These are phyloP conservation scores for Epicoccum sorghinum DNA, from an alignment of 2,329 filamentous ascomycete genomes.

Conservation along the genomic window DNA sequence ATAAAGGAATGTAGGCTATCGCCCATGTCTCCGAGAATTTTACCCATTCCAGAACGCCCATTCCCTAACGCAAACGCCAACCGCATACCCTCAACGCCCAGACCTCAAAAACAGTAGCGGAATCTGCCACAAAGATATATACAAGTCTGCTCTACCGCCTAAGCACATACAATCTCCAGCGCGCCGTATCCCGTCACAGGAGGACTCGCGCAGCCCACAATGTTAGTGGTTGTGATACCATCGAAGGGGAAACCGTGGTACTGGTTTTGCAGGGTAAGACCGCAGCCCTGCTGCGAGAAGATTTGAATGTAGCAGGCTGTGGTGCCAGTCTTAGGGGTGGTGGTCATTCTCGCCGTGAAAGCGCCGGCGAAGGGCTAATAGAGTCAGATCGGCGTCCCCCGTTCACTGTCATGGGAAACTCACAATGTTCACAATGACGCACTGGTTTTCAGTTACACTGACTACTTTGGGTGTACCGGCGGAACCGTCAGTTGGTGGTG, in stretches of 20 bases:
- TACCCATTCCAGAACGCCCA: too few species aligned
- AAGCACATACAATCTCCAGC: not conserved
- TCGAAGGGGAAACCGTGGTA: constrained; percentile 8
- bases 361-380: constrained; percentile 5
- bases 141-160: not conserved
- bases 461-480: not conserved
- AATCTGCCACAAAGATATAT: not conserved
- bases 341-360: constrained; percentile 3
- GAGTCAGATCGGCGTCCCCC: not conserved
- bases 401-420: not conserved
- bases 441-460: not conserved
- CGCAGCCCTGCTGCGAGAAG: constrained; percentile 6
- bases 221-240: not conserved
- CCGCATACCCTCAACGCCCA: too few species aligned
- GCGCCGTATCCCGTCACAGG: not conserved
- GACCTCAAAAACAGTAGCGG: too few species aligned
- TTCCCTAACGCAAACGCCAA: too few species aligned
- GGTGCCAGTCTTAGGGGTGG: constrained; percentile 1
- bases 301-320: constrained; percentile 6
- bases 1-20: too few species aligned
- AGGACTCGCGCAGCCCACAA: not conserved
- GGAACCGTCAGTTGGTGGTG: not conserved
- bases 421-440: constrained; percentile 3
- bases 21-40: too few species aligned
- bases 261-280: constrained; percentile 9